These are phyloP conservation scores for Laguncularia racemosa DNA, from an alignment of 345 rosid species.

Conservation along the genomic window DNA sequence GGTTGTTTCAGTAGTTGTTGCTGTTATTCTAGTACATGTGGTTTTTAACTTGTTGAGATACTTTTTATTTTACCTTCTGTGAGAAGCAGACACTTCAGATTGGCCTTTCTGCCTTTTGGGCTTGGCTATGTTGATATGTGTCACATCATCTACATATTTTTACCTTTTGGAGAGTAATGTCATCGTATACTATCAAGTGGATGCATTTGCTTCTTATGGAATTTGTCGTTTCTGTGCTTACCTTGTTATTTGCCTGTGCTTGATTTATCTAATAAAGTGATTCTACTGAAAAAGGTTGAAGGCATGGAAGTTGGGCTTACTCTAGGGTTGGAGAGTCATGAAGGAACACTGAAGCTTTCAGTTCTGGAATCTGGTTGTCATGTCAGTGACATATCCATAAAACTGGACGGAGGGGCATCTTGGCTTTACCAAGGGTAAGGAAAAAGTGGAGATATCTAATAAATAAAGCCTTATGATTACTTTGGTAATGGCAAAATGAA, in stretches of 20 bases:
- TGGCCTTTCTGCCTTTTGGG: no score
- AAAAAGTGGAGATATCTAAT: not conserved
- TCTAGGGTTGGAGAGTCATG: conserved; percentile 57
- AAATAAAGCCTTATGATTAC: not conserved
- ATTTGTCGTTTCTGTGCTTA: conserved; percentile 15
- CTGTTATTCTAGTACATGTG: no score
- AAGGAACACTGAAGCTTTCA: conserved; percentile 70
- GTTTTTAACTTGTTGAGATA: no score
- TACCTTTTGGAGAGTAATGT: no score
- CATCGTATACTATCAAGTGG: not conserved
- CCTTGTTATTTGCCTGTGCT: not conserved
- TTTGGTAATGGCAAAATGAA: no score
- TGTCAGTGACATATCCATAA: conserved; percentile 58
- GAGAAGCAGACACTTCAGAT: no score
- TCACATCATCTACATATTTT: no score
- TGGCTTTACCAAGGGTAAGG: conserved; percentile 98
- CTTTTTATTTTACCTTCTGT: no score
- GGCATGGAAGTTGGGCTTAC: conserved; percentile 98
- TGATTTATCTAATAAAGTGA: conserved; percentile 32
- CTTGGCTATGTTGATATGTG: no score
- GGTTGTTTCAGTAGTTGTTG: no score
- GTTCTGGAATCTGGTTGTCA: conserved; percentile 74
- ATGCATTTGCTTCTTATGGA: not conserved
- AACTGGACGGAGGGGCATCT: conserved; percentile 88
- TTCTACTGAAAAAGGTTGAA: conserved; percentile 75